Conservation (phyloP, 345 rosid species). For the Citrus glauca region DNA sequence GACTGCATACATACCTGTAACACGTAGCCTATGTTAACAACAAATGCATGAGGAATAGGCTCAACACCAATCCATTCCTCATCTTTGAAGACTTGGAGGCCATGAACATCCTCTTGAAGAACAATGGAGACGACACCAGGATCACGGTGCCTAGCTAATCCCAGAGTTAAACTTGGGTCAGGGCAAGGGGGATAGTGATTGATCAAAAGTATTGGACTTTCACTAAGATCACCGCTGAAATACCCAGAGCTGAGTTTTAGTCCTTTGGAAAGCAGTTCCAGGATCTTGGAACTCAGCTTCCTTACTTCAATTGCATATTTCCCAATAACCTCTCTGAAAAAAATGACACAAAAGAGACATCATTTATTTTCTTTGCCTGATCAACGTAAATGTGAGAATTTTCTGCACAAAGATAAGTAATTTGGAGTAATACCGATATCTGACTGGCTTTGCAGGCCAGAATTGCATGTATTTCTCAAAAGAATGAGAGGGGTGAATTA, state of each 20-base stretch:
- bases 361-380: no score
- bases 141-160: slow-evolving; percentile 21
- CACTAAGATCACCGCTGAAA: background rate
- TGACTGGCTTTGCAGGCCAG: slow-evolving; percentile 26
- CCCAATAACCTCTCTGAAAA: slow-evolving; percentile 18
- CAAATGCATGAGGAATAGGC: slow-evolving; percentile 30
- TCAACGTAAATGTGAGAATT: background rate
- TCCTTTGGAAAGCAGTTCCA: slow-evolving; percentile 21
- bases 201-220: background rate
- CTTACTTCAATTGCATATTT: slow-evolving; percentile 15
- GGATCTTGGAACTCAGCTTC: slow-evolving; percentile 11
- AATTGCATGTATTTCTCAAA: slow-evolving; percentile 10
- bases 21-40: slow-evolving; percentile 26
- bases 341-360: background rate
- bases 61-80: slow-evolving; percentile 25
- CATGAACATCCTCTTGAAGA: slow-evolving; percentile 17
- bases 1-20: slow-evolving; percentile 4
- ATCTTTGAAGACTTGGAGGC: slow-evolving; percentile 26
- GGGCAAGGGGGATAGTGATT: slow-evolving; percentile 21
- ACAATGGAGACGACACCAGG: slow-evolving; percentile 14
- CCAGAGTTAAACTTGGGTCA: slow-evolving; percentile 19
- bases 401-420: background rate
- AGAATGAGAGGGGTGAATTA: slow-evolving; percentile 21
- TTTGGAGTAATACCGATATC: slow-evolving; percentile 10
- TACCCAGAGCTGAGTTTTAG: background rate